These are phyloP conservation scores for Viola pubescens DNA, from an alignment of 441 rosid species.

Conservation along the genomic window DNA sequence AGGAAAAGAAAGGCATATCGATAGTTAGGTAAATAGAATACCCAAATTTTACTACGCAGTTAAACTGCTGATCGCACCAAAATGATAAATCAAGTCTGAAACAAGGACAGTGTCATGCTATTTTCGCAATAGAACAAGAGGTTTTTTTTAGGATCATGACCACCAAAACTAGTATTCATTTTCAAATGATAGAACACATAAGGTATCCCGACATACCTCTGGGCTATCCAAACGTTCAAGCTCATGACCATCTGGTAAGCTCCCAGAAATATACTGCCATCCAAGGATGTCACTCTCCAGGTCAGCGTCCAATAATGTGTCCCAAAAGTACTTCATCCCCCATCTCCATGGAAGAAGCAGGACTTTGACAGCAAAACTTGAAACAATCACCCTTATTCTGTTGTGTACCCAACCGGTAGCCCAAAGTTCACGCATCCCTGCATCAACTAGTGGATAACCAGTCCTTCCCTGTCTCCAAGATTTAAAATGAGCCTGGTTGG, in stretches of 20 bases:
- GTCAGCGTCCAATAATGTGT: constrained; percentile 86
- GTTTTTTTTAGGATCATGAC: too few relatives aligned
- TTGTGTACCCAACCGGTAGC: constrained; percentile 94
- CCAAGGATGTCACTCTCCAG: constrained; percentile 81
- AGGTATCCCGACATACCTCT: constrained; percentile 34
- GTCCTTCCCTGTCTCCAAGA: constrained; percentile 92
- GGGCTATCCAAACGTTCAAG: constrained; percentile 85
- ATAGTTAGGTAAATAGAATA: neutral
- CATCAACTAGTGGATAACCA: constrained; percentile 92
- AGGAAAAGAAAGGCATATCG: constrained; percentile 12
- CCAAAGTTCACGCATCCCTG: constrained; percentile 98
- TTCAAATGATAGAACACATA: constrained; percentile 6
- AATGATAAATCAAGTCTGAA: too few relatives aligned
- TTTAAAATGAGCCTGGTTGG: constrained; percentile 52
- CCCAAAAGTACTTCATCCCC: constrained; percentile 98
- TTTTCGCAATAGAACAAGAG: too few relatives aligned
- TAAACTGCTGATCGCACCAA: too few relatives aligned
- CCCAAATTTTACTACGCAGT: neutral
- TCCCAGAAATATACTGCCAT: constrained; percentile 92
- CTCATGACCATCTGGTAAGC: constrained; percentile 88
- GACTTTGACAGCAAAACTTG: constrained; percentile 78
- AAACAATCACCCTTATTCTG: constrained; percentile 74
- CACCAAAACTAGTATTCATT: neutral
- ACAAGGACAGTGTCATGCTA: too few relatives aligned
- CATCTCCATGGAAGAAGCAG: constrained; percentile 92